Percentiles rank a stretch among this genome's conserved stretches.
Evolutionary conservation across 345 rosid genomes (phyloP).

Genomic region (Capsella bursapastoris): DNA sequence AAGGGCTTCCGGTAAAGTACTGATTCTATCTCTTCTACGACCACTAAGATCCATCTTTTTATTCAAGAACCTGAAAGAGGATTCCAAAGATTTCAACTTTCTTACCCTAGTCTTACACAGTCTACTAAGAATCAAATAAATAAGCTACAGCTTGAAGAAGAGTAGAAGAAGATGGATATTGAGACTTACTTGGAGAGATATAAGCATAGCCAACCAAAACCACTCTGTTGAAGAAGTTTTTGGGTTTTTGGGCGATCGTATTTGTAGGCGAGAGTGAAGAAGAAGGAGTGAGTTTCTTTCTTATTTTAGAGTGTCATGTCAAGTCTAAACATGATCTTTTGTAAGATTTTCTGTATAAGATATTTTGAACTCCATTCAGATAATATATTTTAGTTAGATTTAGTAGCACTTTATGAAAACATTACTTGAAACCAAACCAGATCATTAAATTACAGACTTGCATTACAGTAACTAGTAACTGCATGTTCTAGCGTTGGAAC

Average conservation of each 20-base stretch:
- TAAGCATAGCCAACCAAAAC: background rate
- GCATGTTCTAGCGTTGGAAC: too few species aligned
- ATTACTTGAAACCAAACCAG: too few species aligned
- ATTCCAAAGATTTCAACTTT: too few species aligned
- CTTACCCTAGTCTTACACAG: too few species aligned
- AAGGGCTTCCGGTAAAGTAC: background rate
- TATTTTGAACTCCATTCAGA: background rate
- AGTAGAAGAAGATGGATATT: background rate
- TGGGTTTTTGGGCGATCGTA: background rate
- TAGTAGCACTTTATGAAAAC: too few species aligned
- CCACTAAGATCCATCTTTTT: background rate
- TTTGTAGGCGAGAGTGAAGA: background rate
- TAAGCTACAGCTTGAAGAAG: too few species aligned
- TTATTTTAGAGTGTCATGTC: background rate
- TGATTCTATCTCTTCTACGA: background rate
- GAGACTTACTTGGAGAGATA: background rate
- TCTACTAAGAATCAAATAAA: too few species aligned
- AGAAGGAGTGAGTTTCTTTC: background rate
- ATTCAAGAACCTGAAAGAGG: background rate
- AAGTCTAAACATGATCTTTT: background rate
- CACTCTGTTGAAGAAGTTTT: background rate
- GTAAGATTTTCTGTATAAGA: background rate
- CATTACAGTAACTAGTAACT: too few species aligned
- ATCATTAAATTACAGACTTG: too few species aligned
- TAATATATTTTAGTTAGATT: too few species aligned